These are phyloP conservation scores for Pseudoperonospora humuli DNA, from an alignment of 352 stramenopile genomes.

Conservation along the genomic window DNA sequence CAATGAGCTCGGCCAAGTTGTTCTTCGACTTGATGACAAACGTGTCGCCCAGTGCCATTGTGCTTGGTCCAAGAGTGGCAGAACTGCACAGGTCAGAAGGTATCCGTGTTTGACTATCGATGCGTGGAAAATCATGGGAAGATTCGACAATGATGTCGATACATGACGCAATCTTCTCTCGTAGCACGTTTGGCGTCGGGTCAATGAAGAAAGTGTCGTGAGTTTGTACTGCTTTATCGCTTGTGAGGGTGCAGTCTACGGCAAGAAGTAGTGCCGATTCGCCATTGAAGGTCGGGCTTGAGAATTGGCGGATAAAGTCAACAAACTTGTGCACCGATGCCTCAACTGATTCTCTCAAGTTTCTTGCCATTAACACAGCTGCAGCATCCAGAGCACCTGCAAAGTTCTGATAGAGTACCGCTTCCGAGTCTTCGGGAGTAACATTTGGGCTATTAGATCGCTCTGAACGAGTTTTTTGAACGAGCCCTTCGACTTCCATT, in stretches of 20 bases:
- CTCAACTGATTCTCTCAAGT: too few relatives aligned
- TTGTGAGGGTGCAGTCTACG: constrained; percentile 46
- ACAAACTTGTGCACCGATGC: too few relatives aligned
- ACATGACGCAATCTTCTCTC: constrained; percentile 59
- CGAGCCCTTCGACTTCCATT: too few relatives aligned
- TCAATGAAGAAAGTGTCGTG: constrained; percentile 66
- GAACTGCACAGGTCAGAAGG: constrained; percentile 51
- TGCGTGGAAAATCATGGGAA: constrained; percentile 72
- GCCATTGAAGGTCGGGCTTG: too few relatives aligned
- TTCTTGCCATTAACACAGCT: too few relatives aligned
- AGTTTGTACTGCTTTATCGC: too few relatives aligned
- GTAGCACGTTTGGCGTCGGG: constrained; percentile 37
- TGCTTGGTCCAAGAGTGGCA: constrained; percentile 72
- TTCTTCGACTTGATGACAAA: constrained; percentile 74
- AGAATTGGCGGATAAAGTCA: constrained; percentile 68
- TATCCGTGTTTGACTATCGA: constrained; percentile 76
- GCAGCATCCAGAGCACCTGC: too few relatives aligned
- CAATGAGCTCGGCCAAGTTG: constrained; percentile 38
- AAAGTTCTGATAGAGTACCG: too few relatives aligned
- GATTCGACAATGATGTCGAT: constrained; percentile 83
- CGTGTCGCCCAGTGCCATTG: constrained; percentile 66
- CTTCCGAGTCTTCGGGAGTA: too few relatives aligned
- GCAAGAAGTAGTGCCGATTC: constrained; percentile 57
- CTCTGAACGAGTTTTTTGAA: too few relatives aligned
- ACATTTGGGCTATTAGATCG: too few relatives aligned